Conservation (phyloP, 495 filamentous ascomycete species). For the Penicillium nucicola region DNA sequence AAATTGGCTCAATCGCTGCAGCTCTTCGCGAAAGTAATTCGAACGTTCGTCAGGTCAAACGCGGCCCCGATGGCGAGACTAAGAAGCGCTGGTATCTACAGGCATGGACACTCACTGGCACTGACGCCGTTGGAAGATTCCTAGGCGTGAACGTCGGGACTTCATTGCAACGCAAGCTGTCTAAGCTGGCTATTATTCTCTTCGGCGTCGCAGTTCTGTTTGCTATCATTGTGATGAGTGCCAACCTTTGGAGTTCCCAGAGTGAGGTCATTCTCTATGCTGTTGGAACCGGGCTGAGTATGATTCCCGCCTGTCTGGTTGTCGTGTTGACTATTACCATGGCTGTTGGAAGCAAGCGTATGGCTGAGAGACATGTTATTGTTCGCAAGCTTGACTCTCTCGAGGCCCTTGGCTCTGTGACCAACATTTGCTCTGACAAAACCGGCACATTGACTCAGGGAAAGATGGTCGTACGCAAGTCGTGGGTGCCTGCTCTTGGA, state of each 20-base stretch:
- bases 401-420: constrained; percentile 82
- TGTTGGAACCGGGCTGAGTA: constrained; percentile 56
- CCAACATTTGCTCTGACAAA: constrained; percentile 92
- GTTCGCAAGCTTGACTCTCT: constrained; percentile 64
- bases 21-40: constrained; percentile 41
- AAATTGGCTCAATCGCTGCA: constrained; percentile 61
- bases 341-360: constrained; percentile 59
- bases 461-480: constrained; percentile 72
- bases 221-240: constrained; percentile 56
- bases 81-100: constrained; percentile 56
- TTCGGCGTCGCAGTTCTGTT: constrained; percentile 57
- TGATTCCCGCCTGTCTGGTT: constrained; percentile 61
- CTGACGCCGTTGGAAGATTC: constrained; percentile 61
- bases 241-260: constrained; percentile 47
- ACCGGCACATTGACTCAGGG: constrained; percentile 78
- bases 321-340: constrained; percentile 65
- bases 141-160: constrained; percentile 61
- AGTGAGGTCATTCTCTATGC: constrained; percentile 59
- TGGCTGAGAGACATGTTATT: constrained; percentile 61
- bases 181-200: constrained; percentile 59
- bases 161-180: constrained; percentile 56
- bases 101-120: constrained; percentile 54
- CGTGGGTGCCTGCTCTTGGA: constrained; percentile 61
- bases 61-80: constrained; percentile 43
- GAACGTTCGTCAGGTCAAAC: constrained; percentile 40